Percentiles rank a stretch among this genome's conserved stretches.
Conservation (phyloP, 345 rosid genomes). For the Citrus maxima region DNA sequence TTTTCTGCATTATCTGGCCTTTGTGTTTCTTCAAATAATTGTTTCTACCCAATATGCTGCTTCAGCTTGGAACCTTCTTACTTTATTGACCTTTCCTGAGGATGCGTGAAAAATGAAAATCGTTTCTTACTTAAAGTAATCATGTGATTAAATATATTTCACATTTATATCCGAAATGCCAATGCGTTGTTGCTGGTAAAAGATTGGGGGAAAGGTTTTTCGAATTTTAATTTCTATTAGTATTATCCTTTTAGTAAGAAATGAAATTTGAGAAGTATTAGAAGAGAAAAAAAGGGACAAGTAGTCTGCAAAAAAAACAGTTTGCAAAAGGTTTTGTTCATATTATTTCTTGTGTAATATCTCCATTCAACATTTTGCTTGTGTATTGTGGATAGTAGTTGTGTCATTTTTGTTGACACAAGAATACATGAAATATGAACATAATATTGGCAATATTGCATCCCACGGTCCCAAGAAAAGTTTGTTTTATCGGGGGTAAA, state of each 20-base stretch:
- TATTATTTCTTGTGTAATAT: not conserved
- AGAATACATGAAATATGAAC: not conserved
- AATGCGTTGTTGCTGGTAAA: no score
- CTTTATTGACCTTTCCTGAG: not conserved
- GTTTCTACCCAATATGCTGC: not conserved
- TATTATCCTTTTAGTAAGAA: not conserved
- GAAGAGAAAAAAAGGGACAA: not conserved
- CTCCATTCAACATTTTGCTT: not conserved
- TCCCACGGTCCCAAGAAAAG: not conserved
- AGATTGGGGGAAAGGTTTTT: not conserved
- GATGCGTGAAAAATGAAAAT: not conserved
- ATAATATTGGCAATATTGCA: not conserved
- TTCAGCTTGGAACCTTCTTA: not conserved
- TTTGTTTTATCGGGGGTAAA: not conserved
- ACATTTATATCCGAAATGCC: not conserved
- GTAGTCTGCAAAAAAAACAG: not conserved
- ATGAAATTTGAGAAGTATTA: not conserved
- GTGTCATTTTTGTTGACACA: not conserved
- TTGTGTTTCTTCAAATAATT: not conserved
- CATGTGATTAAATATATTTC: not conserved
- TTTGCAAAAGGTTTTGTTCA: not conserved
- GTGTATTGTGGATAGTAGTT: not conserved
- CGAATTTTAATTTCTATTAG: no score
- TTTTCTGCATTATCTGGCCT: not conserved
- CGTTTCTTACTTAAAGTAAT: not conserved